phyloP scores from a whole-genome alignment of 176 grass and related monocot species.

The Musa itinerans region DNA sequence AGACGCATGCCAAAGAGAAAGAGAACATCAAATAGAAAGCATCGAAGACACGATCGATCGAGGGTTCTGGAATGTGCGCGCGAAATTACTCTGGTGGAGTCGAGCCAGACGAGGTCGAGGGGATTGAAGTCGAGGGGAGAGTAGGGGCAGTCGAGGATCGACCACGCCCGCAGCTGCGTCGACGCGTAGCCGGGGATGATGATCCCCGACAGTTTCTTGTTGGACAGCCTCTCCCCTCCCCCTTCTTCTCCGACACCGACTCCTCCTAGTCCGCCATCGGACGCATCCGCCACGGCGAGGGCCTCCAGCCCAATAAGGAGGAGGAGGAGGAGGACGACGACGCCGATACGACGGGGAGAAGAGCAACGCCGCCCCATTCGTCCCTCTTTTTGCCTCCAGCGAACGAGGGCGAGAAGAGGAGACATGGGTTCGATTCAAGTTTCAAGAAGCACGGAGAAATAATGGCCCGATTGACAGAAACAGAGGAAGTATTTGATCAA shows the following conservation, averaged over 20 bases:
- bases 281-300: neutral
- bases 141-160: slow-evolving; percentile 92
- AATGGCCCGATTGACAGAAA: too few relatives aligned
- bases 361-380: neutral
- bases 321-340: neutral
- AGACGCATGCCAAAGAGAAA: neutral
- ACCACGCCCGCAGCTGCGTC: slow-evolving; percentile 95
- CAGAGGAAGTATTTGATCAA: too few relatives aligned
- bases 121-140: slow-evolving; percentile 97
- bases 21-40: neutral
- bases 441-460: too few relatives aligned
- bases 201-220: slow-evolving; percentile 82
- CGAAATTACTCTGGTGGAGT: slow-evolving; percentile 53
- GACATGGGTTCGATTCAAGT: neutral
- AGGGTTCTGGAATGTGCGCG: neutral
- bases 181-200: slow-evolving; percentile 96
- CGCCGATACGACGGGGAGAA: neutral
- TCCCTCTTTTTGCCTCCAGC: neutral
- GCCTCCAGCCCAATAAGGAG: neutral
- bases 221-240: slow-evolving; percentile 40
- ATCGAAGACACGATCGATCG: neutral
- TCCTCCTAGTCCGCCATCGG: neutral
- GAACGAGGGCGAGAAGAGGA: neutral
- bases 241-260: slow-evolving; percentile 12
- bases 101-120: slow-evolving; percentile 91